Base-by-base conservation (phyloP, 177 flowering plant species). In the Vitis hybrid region DNA sequence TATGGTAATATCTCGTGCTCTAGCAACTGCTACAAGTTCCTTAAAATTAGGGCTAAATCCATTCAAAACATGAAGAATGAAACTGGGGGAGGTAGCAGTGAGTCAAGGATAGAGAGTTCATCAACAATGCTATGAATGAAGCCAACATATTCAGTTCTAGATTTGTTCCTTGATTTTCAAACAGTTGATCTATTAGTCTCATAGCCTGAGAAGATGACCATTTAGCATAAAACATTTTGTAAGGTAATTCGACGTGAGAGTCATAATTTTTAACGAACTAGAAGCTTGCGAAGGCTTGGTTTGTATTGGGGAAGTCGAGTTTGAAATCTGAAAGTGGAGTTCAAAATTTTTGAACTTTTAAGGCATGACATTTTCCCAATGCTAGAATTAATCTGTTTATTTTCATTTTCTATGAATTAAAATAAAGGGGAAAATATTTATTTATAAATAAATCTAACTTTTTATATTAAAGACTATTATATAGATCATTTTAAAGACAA, bases 21-120 rank as follows among this genome's bases (percentile, higher is more conserved):
- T 63, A 63, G 47, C 17, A 5, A 52, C 66, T 38, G 12, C 66
- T 38, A 15, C 22, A 11, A 63, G 51, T 63, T 62, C 64, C 49
- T 62, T 62, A 62, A 28, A 62, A 5, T 62, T 17, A 8, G 50
- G 49, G 64, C 64, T 52, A 63, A 63, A 51, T 63, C 66, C 66
- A 63, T 63, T 63, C 66, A 63, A 44, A 63, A 63, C 20, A 63
- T 63, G 53, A 44, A 44, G 66, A 63, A 63, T 63, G 53, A 44
- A 52, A 11, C 1, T 63, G 66, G 19, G 66, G 53, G 44, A 38
- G 66, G 54, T 63, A 63, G 52, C 51, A 22, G 53, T 62, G 64
- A 62, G 64, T 49, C 64, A 33, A 62, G 31, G 64, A 62, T 62
- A 9, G 64, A 15, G 33, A 62, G 49, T 62, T 62, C 64, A 62